phyloP scores from a whole-genome alignment of 495 filamentous ascomycete species.

The Trichoderma asperelloides region DNA sequence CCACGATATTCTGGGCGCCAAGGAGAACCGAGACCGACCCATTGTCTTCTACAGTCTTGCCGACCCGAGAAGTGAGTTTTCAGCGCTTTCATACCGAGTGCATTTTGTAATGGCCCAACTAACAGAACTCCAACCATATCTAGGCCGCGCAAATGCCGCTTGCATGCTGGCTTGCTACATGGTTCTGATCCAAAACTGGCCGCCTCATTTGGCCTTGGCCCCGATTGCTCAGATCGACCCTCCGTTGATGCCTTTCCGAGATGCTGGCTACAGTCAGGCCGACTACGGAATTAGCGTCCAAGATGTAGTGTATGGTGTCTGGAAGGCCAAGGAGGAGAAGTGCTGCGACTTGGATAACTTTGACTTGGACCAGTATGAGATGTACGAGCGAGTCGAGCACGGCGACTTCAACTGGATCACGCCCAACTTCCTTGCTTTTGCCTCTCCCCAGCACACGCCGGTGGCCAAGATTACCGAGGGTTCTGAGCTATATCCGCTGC shows the following conservation, averaged over 20 bases:
- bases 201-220: slow-evolving; percentile 94
- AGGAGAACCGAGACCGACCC: slow-evolving; percentile 64
- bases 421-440: slow-evolving; percentile 89
- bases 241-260: slow-evolving; percentile 95
- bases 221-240: slow-evolving; percentile 94
- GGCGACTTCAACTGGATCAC: slow-evolving; percentile 99
- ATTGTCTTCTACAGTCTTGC: slow-evolving; percentile 93
- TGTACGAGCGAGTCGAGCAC: slow-evolving; percentile 90
- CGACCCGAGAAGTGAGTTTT: slow-evolving; percentile 63
- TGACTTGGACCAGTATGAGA: slow-evolving; percentile 93
- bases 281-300: slow-evolving; percentile 92
- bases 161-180: slow-evolving; percentile 93
- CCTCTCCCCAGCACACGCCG: slow-evolving; percentile 80
- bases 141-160: slow-evolving; percentile 88
- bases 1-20: slow-evolving; percentile 87
- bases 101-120: neutral
- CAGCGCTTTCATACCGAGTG: neutral
- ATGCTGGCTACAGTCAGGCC: slow-evolving; percentile 96
- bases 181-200: slow-evolving; percentile 97
- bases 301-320: slow-evolving; percentile 96
- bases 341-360: slow-evolving; percentile 83
- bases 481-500: slow-evolving; percentile 59
- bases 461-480: slow-evolving; percentile 57
- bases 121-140: slow-evolving; percentile 14
- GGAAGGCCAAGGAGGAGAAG: slow-evolving; percentile 94